Conservation (phyloP, 345 rosid genomes). For the Hibiscus syriacus region DNA sequence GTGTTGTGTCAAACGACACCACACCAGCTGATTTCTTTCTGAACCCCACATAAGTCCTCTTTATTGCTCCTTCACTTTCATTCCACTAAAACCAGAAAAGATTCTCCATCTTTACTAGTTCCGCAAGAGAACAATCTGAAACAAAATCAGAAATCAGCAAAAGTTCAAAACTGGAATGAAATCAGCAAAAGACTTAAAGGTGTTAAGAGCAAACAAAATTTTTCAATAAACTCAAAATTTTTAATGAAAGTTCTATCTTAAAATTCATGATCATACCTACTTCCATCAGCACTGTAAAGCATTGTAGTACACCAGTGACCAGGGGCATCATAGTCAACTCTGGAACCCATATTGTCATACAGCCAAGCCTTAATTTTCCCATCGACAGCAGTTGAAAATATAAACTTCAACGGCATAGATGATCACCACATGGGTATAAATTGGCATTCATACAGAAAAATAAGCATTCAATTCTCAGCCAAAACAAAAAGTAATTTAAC, state of each 20-base stretch:
- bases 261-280: constrained; percentile 36
- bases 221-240: not conserved
- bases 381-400: constrained; percentile 71
- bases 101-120: constrained; percentile 77
- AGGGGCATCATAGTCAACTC: constrained; percentile 83
- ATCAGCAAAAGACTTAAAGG: not conserved
- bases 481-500: not conserved
- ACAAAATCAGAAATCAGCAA: not conserved
- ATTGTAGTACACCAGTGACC: constrained; percentile 74
- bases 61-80: constrained; percentile 86
- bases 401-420: constrained; percentile 38
- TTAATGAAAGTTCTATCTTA: not conserved
- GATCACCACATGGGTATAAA: constrained; percentile 3
- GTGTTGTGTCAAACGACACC: constrained; percentile 77
- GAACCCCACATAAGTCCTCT: constrained; percentile 63
- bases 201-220: not conserved
- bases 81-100: constrained; percentile 87
- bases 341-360: constrained; percentile 69
- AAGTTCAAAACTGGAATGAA: not conserved
- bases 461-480: not conserved
- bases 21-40: constrained; percentile 58
- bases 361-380: constrained; percentile 93
- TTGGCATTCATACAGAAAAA: not conserved
- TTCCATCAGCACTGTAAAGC: constrained; percentile 85
- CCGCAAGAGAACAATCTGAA: constrained; percentile 8